Evolutionary conservation across 306 rosid species (phyloP).

Genomic region (Cucumis sativus): DNA sequence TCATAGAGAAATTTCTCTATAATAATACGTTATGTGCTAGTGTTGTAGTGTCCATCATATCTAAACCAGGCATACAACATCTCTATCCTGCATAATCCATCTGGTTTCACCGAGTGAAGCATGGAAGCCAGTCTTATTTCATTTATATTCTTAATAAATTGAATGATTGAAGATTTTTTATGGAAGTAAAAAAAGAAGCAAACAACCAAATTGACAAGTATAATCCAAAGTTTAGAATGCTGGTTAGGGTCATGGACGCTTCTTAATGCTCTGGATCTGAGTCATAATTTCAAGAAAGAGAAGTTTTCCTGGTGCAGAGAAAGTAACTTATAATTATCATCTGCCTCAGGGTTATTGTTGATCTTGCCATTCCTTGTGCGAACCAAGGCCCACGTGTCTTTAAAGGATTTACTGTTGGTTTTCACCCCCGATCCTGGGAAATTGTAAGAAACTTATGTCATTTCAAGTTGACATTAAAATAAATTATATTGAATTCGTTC

Average conservation of each 20-base stretch:
- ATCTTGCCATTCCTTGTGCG: conserved; percentile 71
- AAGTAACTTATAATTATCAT: conserved; percentile 15
- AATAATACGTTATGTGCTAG: not conserved
- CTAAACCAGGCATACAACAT: not conserved
- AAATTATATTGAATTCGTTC: conserved; percentile 3
- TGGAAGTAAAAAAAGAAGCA: not conserved
- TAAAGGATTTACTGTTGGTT: conserved; percentile 88
- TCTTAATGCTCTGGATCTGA: not conserved
- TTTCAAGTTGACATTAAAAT: conserved; percentile 4
- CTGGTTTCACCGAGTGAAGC: not conserved
- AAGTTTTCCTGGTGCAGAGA: conserved; percentile 1
- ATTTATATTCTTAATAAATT: not conserved
- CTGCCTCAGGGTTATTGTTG: conserved; percentile 56
- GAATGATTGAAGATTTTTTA: not conserved
- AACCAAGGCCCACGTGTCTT: conserved; percentile 65
- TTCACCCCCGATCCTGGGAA: conserved; percentile 97
- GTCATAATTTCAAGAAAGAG: not conserved
- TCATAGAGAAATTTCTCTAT: not conserved
- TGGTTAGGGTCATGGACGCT: not conserved
- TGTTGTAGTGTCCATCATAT: not conserved
- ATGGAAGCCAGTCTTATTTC: not conserved
- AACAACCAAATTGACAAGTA: not conserved
- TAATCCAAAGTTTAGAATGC: not conserved
- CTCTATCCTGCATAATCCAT: not conserved
- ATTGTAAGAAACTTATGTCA: conserved; percentile 43